phyloP scores from a whole-genome alignment of 192 early-diverging fungal genomes.

The Umbelopsis sp. region DNA sequence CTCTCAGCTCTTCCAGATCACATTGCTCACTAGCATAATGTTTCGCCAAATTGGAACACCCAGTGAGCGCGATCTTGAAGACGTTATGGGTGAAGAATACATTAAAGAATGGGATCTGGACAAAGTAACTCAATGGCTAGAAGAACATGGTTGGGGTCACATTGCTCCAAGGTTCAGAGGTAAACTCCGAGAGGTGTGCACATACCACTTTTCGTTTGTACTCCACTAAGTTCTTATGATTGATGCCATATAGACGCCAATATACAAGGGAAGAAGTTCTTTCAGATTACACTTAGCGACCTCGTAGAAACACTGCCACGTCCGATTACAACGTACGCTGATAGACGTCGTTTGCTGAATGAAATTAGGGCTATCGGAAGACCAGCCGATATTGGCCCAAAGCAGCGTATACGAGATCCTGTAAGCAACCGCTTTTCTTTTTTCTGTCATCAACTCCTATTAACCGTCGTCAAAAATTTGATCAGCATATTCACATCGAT shows the following conservation, averaged over 20 bases:
- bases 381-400: constrained; percentile 1
- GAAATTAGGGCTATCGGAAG: constrained; percentile 30
- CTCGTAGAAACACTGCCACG: constrained; percentile 31
- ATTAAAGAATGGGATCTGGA: constrained; percentile 27
- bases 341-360: constrained; percentile 34
- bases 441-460: background rate
- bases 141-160: constrained; percentile 29
- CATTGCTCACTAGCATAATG: constrained; percentile 18
- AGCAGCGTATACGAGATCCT: constrained; percentile 4
- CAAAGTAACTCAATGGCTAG: constrained; percentile 33
- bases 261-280: constrained; percentile 29
- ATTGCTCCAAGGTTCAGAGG: constrained; percentile 32
- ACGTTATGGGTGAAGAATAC: constrained; percentile 22
- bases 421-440: background rate
- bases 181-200: constrained; percentile 22
- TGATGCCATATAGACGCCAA: constrained; percentile 14
- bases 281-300: constrained; percentile 36
- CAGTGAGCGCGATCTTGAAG: constrained; percentile 20
- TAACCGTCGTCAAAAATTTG: background rate
- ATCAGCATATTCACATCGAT: constrained; percentile 6
- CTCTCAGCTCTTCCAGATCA: constrained; percentile 2
- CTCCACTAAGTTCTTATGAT: constrained; percentile 5
- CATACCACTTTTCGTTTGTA: constrained; percentile 11
- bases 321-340: constrained; percentile 37
- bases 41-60: constrained; percentile 28